Evolutionary conservation across 2,329 filamentous ascomycete species (phyloP).

Genomic region (Chalaropsis thielavioides): DNA sequence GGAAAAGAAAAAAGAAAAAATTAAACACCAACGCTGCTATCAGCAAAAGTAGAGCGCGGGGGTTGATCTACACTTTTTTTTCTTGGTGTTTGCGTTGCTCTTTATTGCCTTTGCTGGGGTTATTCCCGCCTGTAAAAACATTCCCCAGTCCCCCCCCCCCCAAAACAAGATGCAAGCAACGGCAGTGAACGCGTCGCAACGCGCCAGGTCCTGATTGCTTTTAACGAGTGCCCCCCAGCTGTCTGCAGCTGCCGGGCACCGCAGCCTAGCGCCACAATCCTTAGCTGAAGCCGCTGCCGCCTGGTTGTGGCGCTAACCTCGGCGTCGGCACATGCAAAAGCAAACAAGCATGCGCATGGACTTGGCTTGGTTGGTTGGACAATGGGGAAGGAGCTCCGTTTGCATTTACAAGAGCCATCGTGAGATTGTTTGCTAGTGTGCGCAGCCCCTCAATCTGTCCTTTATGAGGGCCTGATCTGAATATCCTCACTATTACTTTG

Average conservation of each 20-base stretch:
- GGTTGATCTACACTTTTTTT: background rate
- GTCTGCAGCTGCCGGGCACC: background rate
- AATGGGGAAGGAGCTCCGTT: background rate
- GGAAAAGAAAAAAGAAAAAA: background rate
- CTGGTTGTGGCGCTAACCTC: constrained; percentile 14
- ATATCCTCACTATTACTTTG: background rate
- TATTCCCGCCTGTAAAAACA: background rate
- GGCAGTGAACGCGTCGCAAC: background rate
- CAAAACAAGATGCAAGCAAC: constrained; percentile 1
- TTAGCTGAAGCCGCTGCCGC: background rate
- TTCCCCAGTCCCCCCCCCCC: background rate
- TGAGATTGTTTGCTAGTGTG: background rate
- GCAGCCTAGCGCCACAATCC: no score
- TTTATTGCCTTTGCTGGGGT: background rate
- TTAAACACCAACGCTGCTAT: background rate
- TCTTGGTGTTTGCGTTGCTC: background rate
- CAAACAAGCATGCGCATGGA: background rate
- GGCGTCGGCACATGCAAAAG: constrained; percentile 16
- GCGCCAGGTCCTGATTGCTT: background rate
- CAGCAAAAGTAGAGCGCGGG: background rate
- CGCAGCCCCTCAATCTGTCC: background rate
- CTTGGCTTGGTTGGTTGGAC: background rate
- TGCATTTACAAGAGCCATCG: background rate
- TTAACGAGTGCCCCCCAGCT: background rate
- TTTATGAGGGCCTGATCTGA: background rate